Base-by-base conservation (phyloP, 2,329 filamentous ascomycete genomes). In the Akanthomyces lecanii region DNA sequence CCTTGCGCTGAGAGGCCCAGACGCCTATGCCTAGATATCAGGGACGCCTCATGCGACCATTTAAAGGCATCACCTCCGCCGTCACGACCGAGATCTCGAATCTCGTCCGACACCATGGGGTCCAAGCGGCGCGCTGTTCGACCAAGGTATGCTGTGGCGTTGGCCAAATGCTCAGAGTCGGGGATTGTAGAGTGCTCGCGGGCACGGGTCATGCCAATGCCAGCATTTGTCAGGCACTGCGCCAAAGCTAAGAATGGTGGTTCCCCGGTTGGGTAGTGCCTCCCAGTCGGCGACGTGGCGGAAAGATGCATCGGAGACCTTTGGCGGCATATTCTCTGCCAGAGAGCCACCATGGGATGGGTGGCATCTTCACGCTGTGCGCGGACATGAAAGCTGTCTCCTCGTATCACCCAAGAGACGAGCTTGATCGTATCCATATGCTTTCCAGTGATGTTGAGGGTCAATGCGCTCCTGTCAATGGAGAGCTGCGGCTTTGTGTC, bases 31-130 rank as follows among this genome's bases (percentile, higher is more conserved):
- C 74, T 67, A n/a, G 74, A 70, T 7, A 74, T 67, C 23, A 75
- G 70, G 2, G 73, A 73, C 18, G 74, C 74, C 36, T 74, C 72
- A 55, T 73, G 73, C 52, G 72, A 74, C 73, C 74, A 74, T 61
- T 71, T 71, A 65, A 73, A 74, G 5, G 70, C 68, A 44, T 75
- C 70, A 16, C 72, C 74, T 2, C 48, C 50, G 1, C 56, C 45
- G 5, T 62, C 59, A 8, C 42, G 52, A 4, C 73, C 73, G 44
- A 73, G 62, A 36, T 67, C 65, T 18, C 62, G 67, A n/a, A 75
- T 51, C 33, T 70, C 68, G 12, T 64, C 60, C 7, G 48, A 45
- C 8, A 66, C 62, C 11, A 73, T 56, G 5, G 57, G 45, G 14
- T 55, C 65, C 2, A 63, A 47, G 7, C 48, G 61, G 0, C 64